Evolutionary conservation across 768 basidiomycete species (phyloP).

Genomic region (Termitomyces sp.): DNA sequence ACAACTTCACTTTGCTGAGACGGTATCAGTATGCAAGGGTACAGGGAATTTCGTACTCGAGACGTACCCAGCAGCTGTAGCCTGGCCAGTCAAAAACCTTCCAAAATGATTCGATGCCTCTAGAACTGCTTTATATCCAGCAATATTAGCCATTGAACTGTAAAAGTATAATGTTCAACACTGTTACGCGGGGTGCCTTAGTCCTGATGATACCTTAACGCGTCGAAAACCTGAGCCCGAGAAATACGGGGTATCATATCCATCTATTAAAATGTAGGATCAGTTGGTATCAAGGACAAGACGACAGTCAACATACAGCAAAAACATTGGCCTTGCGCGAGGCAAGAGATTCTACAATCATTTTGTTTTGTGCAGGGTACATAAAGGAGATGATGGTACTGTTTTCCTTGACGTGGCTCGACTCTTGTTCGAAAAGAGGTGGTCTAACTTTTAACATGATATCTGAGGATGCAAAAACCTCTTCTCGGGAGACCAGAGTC

Average conservation of each 20-base stretch:
- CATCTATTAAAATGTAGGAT: constrained; percentile 39
- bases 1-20: constrained; percentile 25
- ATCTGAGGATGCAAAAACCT: constrained; percentile 63
- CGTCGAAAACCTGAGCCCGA: constrained; percentile 86
- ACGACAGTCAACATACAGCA: constrained; percentile 36
- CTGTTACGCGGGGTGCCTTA: neutral
- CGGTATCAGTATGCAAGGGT: neutral
- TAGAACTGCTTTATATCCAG: constrained; percentile 89
- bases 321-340: constrained; percentile 64
- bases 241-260: constrained; percentile 91
- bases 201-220: constrained; percentile 52
- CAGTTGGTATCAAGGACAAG: neutral
- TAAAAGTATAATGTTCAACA: neutral
- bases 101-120: constrained; percentile 90
- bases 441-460: constrained; percentile 86
- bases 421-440: constrained; percentile 60
- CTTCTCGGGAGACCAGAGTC: constrained; percentile 63
- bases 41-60: neutral
- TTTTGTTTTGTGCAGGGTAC: constrained; percentile 78
- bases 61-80: constrained; percentile 82
- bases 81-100: constrained; percentile 85
- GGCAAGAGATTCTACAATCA: constrained; percentile 65
- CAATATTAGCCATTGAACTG: constrained; percentile 91
- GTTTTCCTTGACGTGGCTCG: constrained; percentile 56
- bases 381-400: constrained; percentile 81